Evolutionary conservation across 2,329 filamentous ascomycete species (phyloP).

Genomic region (Trichocomaceae sp.): DNA sequence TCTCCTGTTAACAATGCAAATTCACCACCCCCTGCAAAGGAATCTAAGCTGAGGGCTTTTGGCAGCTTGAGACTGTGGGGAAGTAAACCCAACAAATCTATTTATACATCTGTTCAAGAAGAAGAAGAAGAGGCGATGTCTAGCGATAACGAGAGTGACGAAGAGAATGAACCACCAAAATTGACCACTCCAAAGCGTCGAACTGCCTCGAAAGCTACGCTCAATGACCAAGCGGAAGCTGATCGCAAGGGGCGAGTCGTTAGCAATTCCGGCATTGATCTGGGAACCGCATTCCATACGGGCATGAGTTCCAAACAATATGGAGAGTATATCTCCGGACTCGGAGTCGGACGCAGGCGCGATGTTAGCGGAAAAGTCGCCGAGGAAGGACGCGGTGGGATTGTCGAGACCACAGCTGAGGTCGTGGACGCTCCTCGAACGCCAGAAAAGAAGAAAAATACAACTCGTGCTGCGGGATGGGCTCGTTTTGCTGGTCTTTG

Average conservation of each 20-base stretch:
- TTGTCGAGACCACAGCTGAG: constrained; percentile 16
- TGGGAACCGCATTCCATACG: constrained; percentile 19
- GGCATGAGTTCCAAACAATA: constrained; percentile 31
- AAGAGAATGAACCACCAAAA: constrained; percentile 6
- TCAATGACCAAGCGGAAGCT: constrained; percentile 17
- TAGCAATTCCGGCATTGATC: constrained; percentile 38
- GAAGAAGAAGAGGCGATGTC: constrained; percentile 17
- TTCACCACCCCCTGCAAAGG: constrained; percentile 8
- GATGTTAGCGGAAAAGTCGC: constrained; percentile 44
- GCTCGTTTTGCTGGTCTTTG: constrained; percentile 41
- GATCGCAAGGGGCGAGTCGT: constrained; percentile 41
- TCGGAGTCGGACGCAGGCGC: constrained; percentile 38
- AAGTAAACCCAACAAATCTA: constrained; percentile 28
- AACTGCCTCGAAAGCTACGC: background rate
- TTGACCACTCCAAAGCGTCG: constrained; percentile 7
- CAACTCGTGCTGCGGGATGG: constrained; percentile 39
- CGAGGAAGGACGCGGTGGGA: constrained; percentile 38
- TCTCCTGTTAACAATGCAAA: background rate
- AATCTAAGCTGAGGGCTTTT: constrained; percentile 20
- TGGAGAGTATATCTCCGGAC: constrained; percentile 37
- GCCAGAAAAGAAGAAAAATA: constrained; percentile 13
- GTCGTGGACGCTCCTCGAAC: constrained; percentile 3
- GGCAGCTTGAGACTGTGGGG: constrained; percentile 25
- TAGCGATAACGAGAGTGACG: constrained; percentile 19
- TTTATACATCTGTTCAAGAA: constrained; percentile 30